Base-by-base conservation (phyloP, 768 basidiomycete genomes). In the Amanita subjunquillea region DNA sequence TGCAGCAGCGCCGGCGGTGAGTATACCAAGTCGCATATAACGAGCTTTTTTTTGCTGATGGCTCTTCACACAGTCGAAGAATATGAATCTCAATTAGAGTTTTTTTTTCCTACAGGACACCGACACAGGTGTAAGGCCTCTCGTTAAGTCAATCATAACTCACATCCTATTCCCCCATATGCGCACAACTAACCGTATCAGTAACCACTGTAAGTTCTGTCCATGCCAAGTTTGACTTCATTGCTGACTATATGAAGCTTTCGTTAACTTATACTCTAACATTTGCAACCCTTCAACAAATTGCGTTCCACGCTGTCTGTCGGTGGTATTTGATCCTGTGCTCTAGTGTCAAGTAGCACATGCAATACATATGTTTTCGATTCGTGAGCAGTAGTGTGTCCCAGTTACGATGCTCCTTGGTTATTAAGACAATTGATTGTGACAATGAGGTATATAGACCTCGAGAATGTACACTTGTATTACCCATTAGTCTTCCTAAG, bases 61-160 rank as follows among this genome's bases (percentile, higher is more conserved):
- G 44, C n/a, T 39, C 30, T 40, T 47, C 23, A 46, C 17, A 40
- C 49, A 66, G 63, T 55, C 42, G 47, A 64, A 34, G 32, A 34
- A 50, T 65, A 66, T 39, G 62, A 61, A 17, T 56, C 59, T 48
- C 62, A 59, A 10, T 47, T 68, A 36, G 56, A 59, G 29, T 62
- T 25, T 10, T 60, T 6, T 62, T 59, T 63, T 57, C 53, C 57
- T 65, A 37, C 62, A 64, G 52, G 65, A 62, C 51, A 40, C 55
- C 50, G 66, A 65, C 38, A 67, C 54, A 36, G 64, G 67, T 44
- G 58, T 65, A 58, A 64, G 65, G 60, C 57, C 64, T 51, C 63
- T 67, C 36, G 54, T 59, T 59, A 65, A 65, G 54, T 65, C 55
- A 61, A 25, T 43, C 40, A 25, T 40, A 42, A 45, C 51, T 53